Conservation (phyloP, 257 asterid species). For the Vinca minor region DNA sequence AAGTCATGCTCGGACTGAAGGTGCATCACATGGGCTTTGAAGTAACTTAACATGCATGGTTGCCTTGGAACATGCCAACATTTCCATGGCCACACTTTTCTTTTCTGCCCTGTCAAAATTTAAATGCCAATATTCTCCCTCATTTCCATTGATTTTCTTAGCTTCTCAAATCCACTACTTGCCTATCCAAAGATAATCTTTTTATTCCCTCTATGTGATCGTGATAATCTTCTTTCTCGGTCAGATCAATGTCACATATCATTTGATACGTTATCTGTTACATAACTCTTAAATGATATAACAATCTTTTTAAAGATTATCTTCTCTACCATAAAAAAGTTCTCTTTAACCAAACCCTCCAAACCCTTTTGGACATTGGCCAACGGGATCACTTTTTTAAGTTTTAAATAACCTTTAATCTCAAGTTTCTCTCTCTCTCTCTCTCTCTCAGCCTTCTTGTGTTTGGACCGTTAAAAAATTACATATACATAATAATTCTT, state of each 20-base stretch:
- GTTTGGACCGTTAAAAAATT: constrained; percentile 43
- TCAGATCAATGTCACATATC: too few relatives aligned
- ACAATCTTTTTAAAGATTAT: constrained; percentile 36
- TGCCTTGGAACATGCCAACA: constrained; percentile 44
- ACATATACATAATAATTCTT: too few relatives aligned
- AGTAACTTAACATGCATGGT: constrained; percentile 34
- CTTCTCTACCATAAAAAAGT: constrained; percentile 13
- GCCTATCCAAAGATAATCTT: constrained; percentile 36
- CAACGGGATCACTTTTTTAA: constrained; percentile 14
- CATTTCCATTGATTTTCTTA: constrained; percentile 36
- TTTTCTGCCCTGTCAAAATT: constrained; percentile 9
- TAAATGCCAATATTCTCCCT: constrained; percentile 35
- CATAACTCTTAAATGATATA: constrained; percentile 7
- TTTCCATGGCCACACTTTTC: constrained; percentile 30
- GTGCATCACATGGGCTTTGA: constrained; percentile 65
- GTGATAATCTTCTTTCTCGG: too few relatives aligned
- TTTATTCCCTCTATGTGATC: constrained; percentile 17
- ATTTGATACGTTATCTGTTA: not conserved
- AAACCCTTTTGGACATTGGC: constrained; percentile 10
- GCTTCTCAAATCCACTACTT: constrained; percentile 52
- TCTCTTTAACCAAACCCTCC: not conserved
- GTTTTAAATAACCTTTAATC: constrained; percentile 16
- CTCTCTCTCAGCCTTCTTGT: constrained; percentile 7
- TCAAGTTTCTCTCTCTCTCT: constrained; percentile 27
- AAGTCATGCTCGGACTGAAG: constrained; percentile 41